phyloP scores from a whole-genome alignment of 2,329 filamentous ascomycete species.

The Periglandula ipomoeae region DNA sequence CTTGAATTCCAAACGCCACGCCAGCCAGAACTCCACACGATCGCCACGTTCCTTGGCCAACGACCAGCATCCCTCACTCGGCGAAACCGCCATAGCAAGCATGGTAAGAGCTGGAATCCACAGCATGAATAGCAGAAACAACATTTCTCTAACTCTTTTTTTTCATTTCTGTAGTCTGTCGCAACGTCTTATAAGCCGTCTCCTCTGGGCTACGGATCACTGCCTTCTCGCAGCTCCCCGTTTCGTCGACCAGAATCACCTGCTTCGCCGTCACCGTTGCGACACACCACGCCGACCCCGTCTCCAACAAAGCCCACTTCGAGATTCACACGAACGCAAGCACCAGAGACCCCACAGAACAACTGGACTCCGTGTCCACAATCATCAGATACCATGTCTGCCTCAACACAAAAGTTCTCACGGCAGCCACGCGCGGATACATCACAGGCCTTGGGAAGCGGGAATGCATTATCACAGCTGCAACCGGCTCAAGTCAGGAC shows the following conservation, averaged over 20 bases:
- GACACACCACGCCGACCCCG: constrained; percentile 54
- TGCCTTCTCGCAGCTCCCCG: constrained; percentile 49
- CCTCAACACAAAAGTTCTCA: constrained; percentile 27
- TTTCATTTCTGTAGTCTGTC: constrained; percentile 35
- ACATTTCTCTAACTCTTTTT: constrained; percentile 18
- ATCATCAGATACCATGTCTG: constrained; percentile 22
- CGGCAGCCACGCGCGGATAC: constrained; percentile 19
- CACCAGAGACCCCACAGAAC: constrained; percentile 27
- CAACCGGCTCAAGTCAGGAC: constrained; percentile 77
- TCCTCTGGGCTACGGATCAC: constrained; percentile 61
- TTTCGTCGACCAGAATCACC: constrained; percentile 55
- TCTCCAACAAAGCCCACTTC: constrained; percentile 44
- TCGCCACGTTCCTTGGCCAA: constrained; percentile 14
- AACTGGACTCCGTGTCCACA: constrained; percentile 29
- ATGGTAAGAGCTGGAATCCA: constrained; percentile 20
- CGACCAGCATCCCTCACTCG: constrained; percentile 7
- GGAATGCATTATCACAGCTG: constrained; percentile 59
- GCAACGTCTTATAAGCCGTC: constrained; percentile 59
- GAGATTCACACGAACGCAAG: constrained; percentile 31
- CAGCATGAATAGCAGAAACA: constrained; percentile 14
- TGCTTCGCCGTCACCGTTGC: constrained; percentile 55
- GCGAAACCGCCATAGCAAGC: constrained; percentile 11
- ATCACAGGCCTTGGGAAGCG: constrained; percentile 29
- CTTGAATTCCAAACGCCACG: constrained; percentile 1
- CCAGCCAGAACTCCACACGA: constrained; percentile 1